Conservation (phyloP, 305 asterid species). For the Fraxinus greggii region DNA sequence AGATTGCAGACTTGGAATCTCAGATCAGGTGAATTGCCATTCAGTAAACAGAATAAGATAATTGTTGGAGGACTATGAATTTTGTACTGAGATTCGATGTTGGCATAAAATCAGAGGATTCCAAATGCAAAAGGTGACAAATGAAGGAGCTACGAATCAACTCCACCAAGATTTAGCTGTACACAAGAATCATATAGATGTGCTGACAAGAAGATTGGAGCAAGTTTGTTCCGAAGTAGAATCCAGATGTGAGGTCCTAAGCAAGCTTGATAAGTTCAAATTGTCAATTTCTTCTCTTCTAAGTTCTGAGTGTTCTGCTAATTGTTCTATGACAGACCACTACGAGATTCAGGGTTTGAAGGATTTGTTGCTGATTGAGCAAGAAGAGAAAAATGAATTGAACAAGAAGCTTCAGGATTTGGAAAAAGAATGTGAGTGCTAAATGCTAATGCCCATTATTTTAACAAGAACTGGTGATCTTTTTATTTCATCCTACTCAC, state of each 20-base stretch:
- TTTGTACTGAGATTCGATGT: not conserved
- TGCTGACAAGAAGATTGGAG: slow-evolving; percentile 29
- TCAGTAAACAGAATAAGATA: not conserved
- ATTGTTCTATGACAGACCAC: slow-evolving; percentile 25
- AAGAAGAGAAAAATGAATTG: slow-evolving; percentile 39
- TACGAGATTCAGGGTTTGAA: slow-evolving; percentile 45
- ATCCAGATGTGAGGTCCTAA: slow-evolving; percentile 30
- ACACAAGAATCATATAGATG: slow-evolving; percentile 33
- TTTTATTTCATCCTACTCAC: not conserved
- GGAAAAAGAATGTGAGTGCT: slow-evolving; percentile 42
- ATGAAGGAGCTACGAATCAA: slow-evolving; percentile 27
- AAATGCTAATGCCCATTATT: slow-evolving; percentile 3
- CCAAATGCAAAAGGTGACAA: slow-evolving; percentile 27
- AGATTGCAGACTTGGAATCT: slow-evolving; percentile 32
- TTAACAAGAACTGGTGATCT: not conserved
- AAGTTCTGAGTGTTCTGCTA: not conserved
- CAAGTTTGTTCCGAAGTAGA: slow-evolving; percentile 35
- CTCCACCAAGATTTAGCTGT: slow-evolving; percentile 32
- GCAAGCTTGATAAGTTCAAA: not conserved
- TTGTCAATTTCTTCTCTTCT: not conserved
- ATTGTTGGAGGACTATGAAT: not conserved
- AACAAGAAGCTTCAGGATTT: slow-evolving; percentile 34
- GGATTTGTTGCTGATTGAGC: slow-evolving; percentile 41
- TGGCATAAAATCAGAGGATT: slow-evolving; percentile 25
- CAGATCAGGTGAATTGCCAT: slow-evolving; percentile 30